Conservation (phyloP, 371 early-diverging fungal genomes). For the Mucor lusitanicus region DNA sequence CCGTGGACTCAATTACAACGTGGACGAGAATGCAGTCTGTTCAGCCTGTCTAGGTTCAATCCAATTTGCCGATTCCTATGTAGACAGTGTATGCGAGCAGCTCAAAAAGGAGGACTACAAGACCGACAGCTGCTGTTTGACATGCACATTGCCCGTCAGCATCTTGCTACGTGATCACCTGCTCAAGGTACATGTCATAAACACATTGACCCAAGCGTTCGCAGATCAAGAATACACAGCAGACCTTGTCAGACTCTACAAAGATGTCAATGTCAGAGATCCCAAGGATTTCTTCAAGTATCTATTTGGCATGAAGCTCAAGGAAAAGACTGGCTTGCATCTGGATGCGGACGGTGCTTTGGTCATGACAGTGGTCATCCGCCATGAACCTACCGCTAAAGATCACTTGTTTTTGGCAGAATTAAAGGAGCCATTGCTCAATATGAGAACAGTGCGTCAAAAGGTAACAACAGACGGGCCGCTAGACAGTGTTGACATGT, state of each 20-base stretch:
- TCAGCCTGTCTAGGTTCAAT: conserved; percentile 53
- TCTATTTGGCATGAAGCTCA: conserved; percentile 39
- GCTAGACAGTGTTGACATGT: background rate
- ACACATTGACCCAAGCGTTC: background rate
- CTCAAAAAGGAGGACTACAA: conserved; percentile 40
- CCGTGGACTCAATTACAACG: background rate
- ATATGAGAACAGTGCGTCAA: conserved; percentile 56
- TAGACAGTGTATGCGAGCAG: conserved; percentile 28
- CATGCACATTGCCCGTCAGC: conserved; percentile 54
- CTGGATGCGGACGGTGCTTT: conserved; percentile 41
- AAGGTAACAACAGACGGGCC: conserved; percentile 43
- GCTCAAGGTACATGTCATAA: conserved; percentile 25
- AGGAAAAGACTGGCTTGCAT: conserved; percentile 24
- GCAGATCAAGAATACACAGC: background rate
- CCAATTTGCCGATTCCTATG: conserved; percentile 41
- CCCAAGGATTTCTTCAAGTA: conserved; percentile 55
- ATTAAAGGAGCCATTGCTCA: conserved; percentile 59
- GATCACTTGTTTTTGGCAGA: conserved; percentile 70
- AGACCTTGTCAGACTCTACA: conserved; percentile 2
- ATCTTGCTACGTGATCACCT: conserved; percentile 56
- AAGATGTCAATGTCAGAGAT: conserved; percentile 26
- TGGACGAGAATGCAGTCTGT: conserved; percentile 22
- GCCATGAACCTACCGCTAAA: conserved; percentile 57
- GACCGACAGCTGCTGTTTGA: conserved; percentile 42
- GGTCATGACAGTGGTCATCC: conserved; percentile 58